Evolutionary conservation across 441 rosid species (phyloP), one percentile per base, ranked within the genome.

Genomic region (Populus trichocarpa): DNA sequence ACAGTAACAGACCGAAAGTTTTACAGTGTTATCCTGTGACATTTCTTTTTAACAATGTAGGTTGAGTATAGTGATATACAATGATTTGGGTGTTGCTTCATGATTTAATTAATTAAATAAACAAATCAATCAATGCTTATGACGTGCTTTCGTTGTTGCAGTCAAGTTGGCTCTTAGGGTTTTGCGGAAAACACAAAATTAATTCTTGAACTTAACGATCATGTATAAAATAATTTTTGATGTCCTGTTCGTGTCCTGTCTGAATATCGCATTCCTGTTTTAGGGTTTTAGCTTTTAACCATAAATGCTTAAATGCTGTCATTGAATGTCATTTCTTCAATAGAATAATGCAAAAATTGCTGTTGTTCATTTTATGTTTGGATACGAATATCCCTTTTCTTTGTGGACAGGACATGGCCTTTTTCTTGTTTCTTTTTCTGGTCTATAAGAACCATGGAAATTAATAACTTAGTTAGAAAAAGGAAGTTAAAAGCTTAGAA

Each of bases 111-210:
- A 18, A 61, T 1, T 25, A 8, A 77, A 72, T 20, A 46, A 30
- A 30, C 32, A 30, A 30, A 30, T 30, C 32, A 50, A n/a, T 33
- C 3, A 11, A 42, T 50, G 25, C 18, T 32, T 22, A 70, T 42
- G 35, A 23, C 32, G 22, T 63, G 69, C 28, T 22, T 75, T 14
- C 36, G 28, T 74, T 78, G 57, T 30, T 72, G 30, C 22, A 9
- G 71, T 84, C 88, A 79, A 80, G 16, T 67, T 77, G 84, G 81
- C 83, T 77, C 46, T 83, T 73, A 33, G 73, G 70, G 69, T 26
- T 83, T 42, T 74, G 59, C n/a, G 75, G 80, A 75, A 68, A 76
- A 84, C 85, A 80, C 61, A 3, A 42, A 3, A 30, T 68, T 71
- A 77, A 67, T 76, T 30, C 36, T 75, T 74, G 8, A 30, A 22